Evolutionary conservation across 139 green algal genomes (phyloP), one percentile per base, ranked within the genome.

Genomic region (Pleodorina starrii): DNA sequence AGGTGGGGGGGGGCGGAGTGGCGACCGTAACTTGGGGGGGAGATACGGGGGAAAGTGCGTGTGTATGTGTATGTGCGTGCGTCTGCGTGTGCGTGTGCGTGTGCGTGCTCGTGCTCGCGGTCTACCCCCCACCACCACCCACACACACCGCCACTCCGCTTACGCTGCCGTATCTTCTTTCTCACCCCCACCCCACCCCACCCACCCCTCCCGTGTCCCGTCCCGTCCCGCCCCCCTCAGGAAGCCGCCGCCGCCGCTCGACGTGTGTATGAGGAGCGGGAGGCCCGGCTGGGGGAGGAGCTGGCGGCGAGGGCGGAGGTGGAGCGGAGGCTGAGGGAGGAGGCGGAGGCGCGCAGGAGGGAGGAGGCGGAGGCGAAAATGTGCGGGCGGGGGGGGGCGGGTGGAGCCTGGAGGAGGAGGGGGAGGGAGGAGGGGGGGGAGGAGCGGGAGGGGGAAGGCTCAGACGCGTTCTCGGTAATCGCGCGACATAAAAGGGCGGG

Each of bases 241-340:
- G 79, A 86, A 63, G 59, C 79, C 36, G 51, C 51, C 10, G 78
- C 35, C 5, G 78, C 78, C 35, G 78, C 78, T 36, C 51, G 51
- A 35, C 87, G 91, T 60, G 89, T 73, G 35, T 94, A 91, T 86
- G 85, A 94, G 86, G 85, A 84, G 32, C 50, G 71, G 44, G 78
- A 93, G 48, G 50, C 50, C 5, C 59, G 36, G 5, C 83, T 94
- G 66, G 79, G 48, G 25, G 90, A 80, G 42, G 92, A 94, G 85
- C 85, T 94, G 27, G 74, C 25, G 19, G 19, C 19, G 11, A 72
- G 92, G 12, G 91, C 85, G 36, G 72, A 89, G 44, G 73, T 72
- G 51, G 90, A 91, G 68, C 48, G 66, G 46, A 75, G 86, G 54
- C 81, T 90, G 69, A 54, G 75, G 63, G 66, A 80, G 79, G 89